Evolutionary conservation across 352 stramenopile species (phyloP).

Genomic region (Pythium coloratum): DNA sequence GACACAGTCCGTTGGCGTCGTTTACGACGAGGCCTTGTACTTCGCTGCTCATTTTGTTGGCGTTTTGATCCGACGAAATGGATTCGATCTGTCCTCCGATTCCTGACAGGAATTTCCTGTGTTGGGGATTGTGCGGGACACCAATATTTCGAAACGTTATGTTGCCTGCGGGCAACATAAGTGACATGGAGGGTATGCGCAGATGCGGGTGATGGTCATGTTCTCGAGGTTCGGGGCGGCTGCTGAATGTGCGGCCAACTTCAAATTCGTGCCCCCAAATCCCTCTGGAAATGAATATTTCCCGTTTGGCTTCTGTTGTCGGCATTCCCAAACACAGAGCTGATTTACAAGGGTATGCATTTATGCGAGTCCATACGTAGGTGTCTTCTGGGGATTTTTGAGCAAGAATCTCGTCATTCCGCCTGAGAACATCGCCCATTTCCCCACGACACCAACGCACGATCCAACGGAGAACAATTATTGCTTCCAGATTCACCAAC

Average conservation of each 20-base stretch:
- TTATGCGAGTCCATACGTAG: background rate
- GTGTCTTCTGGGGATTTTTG: conserved; percentile 21
- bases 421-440: conserved; percentile 9
- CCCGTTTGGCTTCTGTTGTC: background rate
- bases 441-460: background rate
- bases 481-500: conserved; percentile 2
- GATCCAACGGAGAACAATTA: conserved; percentile 21
- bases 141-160: conserved; percentile 1
- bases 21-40: conserved; percentile 72
- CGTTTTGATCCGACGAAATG: conserved; percentile 3
- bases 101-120: conserved; percentile 6
- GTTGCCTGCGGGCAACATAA: conserved; percentile 20
- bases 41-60: conserved; percentile 41
- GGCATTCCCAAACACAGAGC: background rate
- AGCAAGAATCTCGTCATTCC: conserved; percentile 30
- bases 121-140: conserved; percentile 7
- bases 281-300: conserved; percentile 17
- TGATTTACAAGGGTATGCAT: conserved; percentile 15
- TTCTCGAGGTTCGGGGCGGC: conserved; percentile 28
- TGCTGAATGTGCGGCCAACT: conserved; percentile 16
- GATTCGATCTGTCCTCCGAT: background rate
- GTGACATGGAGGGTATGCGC: conserved; percentile 15
- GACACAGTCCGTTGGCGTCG: conserved; percentile 69
- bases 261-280: conserved; percentile 25
- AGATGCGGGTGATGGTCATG: conserved; percentile 24